Conservation (phyloP, 768 basidiomycete genomes). For the Strobilomyces confusus region DNA sequence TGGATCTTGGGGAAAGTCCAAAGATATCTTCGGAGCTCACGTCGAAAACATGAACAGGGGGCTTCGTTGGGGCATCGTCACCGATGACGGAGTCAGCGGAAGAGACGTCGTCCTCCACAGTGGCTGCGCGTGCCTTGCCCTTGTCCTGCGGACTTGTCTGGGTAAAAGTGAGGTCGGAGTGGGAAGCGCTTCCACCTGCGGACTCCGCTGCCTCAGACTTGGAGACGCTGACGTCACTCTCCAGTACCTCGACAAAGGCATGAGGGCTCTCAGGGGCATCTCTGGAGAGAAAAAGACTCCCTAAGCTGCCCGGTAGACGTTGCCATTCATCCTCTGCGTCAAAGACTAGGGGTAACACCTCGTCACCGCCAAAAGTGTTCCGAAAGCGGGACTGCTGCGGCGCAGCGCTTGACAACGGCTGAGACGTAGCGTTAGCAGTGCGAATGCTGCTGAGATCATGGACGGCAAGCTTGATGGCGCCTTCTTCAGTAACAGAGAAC, state of each 20-base stretch:
- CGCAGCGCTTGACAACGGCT: conserved; percentile 32
- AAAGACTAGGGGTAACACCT: conserved; percentile 42
- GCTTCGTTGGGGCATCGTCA: conserved; percentile 47
- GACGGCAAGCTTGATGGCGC: conserved; percentile 56
- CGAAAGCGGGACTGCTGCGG: conserved; percentile 40
- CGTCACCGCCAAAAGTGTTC: conserved; percentile 55
- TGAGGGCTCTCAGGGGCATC: conserved; percentile 45
- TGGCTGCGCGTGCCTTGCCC: conserved; percentile 34
- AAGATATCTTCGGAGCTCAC: conserved; percentile 30
- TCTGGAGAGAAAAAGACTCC: conserved; percentile 37
- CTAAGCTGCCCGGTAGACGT: conserved; percentile 40
- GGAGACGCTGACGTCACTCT: conserved; percentile 37
- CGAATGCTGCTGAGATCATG: conserved; percentile 48
- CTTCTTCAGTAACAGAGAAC: conserved; percentile 15
- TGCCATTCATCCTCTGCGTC: conserved; percentile 66
- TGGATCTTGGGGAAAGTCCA: conserved; percentile 14
- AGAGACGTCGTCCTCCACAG: conserved; percentile 32
- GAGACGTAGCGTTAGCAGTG: conserved; percentile 30
- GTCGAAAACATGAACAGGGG: conserved; percentile 58
- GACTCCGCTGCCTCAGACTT: conserved; percentile 29
- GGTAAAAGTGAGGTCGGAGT: conserved; percentile 20
- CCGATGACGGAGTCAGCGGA: conserved; percentile 42
- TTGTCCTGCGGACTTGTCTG: conserved; percentile 32
- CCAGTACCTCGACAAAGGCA: conserved; percentile 60
- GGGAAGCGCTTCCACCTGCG: conserved; percentile 32